These are phyloP conservation scores for Mycena galopus DNA, from an alignment of 768 basidiomycete species.

Conservation along the genomic window DNA sequence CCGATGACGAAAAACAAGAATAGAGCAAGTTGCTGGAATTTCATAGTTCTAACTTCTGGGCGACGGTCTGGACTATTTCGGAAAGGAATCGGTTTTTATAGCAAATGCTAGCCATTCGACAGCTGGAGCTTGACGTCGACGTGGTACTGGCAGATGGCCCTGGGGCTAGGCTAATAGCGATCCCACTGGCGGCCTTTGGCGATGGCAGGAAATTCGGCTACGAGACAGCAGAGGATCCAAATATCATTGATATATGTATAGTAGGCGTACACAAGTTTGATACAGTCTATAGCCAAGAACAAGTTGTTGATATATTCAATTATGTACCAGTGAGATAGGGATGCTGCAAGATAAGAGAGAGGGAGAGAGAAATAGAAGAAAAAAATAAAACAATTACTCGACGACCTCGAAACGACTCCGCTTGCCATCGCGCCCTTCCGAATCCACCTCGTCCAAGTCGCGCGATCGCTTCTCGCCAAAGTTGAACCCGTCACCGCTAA, in stretches of 20 bases:
- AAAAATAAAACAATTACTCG: conserved; percentile 52
- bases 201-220: too few species aligned
- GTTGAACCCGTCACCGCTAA: conserved; percentile 70
- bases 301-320: background rate
- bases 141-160: too few species aligned
- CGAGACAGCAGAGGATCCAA: background rate
- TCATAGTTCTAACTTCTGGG: background rate
- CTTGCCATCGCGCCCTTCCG: conserved; percentile 62
- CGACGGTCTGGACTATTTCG: too few species aligned
- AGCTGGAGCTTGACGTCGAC: too few species aligned
- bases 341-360: conserved; percentile 6
- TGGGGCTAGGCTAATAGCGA: too few species aligned
- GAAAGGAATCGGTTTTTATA: too few species aligned
- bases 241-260: conserved; percentile 2
- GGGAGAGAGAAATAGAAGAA: background rate
- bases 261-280: conserved; percentile 18
- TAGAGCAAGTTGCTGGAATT: background rate
- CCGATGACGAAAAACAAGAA: background rate
- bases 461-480: conserved; percentile 50
- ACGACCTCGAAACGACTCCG: conserved; percentile 72
- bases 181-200: too few species aligned
- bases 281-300: conserved; percentile 19
- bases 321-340: conserved; percentile 1
- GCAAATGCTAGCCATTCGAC: too few species aligned
- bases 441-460: conserved; percentile 48